Evolutionary conservation across 805 yeast genomes (phyloP).

Genomic region (Babjeviella inositovora): DNA sequence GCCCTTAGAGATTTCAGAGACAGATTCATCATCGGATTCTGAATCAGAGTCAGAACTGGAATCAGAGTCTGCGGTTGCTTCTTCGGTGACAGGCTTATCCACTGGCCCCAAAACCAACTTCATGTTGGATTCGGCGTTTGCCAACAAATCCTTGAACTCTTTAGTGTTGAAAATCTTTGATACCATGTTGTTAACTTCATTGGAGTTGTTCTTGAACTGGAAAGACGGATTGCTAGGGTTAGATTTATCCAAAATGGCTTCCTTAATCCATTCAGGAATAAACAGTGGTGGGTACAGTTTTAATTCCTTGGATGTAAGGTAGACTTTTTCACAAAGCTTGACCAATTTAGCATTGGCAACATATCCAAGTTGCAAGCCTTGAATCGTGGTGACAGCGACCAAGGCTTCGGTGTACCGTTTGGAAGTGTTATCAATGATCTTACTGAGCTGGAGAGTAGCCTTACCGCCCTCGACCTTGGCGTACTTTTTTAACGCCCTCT

Average conservation of each 20-base stretch:
- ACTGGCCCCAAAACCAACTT: slow-evolving; percentile 10
- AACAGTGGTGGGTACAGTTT: slow-evolving; percentile 16
- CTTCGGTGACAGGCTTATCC: slow-evolving; percentile 2
- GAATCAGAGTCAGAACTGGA: slow-evolving; percentile 3
- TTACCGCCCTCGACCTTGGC: slow-evolving; percentile 4
- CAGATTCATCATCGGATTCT: slow-evolving; percentile 1
- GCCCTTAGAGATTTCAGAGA: slow-evolving; percentile 2
- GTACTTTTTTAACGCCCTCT: slow-evolving; percentile 15
- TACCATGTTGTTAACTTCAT: slow-evolving; percentile 23
- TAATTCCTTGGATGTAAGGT: slow-evolving; percentile 13
- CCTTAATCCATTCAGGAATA: slow-evolving; percentile 13
- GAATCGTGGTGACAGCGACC: not conserved
- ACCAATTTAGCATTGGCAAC: slow-evolving; percentile 4
- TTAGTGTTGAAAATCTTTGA: slow-evolving; percentile 30
- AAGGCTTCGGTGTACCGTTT: slow-evolving; percentile 6
- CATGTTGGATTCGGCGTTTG: slow-evolving; percentile 8
- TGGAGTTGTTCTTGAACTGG: slow-evolving; percentile 22
- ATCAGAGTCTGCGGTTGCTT: slow-evolving; percentile 5
- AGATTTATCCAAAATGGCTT: slow-evolving; percentile 11
- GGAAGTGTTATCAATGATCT: slow-evolving; percentile 5
- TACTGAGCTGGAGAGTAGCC: slow-evolving; percentile 4
- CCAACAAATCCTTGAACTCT: slow-evolving; percentile 13
- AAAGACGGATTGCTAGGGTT: slow-evolving; percentile 25
- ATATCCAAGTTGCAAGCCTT: slow-evolving; percentile 3
- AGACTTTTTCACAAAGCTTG: slow-evolving; percentile 6